phyloP scores from a whole-genome alignment of 306 rosid species.

The Acacia crassicarpa region DNA sequence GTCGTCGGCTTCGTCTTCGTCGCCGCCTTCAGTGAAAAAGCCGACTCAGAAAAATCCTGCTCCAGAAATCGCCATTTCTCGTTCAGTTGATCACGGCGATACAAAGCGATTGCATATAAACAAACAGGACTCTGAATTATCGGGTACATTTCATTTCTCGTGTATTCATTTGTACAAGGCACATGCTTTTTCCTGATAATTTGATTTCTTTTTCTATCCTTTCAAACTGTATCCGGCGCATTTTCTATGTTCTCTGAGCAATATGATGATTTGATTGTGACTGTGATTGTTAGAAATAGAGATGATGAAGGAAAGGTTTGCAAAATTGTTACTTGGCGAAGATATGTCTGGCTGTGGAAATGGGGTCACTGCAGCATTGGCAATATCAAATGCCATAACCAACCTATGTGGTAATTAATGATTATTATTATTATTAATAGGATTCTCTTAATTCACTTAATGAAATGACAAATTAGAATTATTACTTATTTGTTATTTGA shows the following conservation, averaged over 20 bases:
- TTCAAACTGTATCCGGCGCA: no score
- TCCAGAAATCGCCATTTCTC: slow-evolving; percentile 4
- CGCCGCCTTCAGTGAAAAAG: slow-evolving; percentile 71
- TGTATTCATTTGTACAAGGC: background rate
- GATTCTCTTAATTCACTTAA: background rate
- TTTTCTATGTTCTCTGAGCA: no score
- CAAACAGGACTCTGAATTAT: slow-evolving; percentile 50
- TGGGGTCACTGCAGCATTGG: slow-evolving; percentile 86
- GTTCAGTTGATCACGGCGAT: slow-evolving; percentile 36
- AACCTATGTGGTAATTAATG: slow-evolving; percentile 70
- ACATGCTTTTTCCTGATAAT: background rate
- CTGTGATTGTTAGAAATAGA: slow-evolving; percentile 54
- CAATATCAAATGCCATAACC: slow-evolving; percentile 91
- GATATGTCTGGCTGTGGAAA: slow-evolving; percentile 98
- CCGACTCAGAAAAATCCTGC: slow-evolving; percentile 48
- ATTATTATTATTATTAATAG: background rate
- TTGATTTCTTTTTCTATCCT: background rate
- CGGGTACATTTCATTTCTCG: slow-evolving; percentile 52
- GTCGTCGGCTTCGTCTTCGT: slow-evolving; percentile 41
- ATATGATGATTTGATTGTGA: background rate
- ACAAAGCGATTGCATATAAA: slow-evolving; percentile 36
- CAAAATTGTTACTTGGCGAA: slow-evolving; percentile 93
- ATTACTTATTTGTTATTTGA: background rate
- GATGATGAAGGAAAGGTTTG: slow-evolving; percentile 92
- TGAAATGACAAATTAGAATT: background rate